Evolutionary conservation across 192 early-diverging fungal species (phyloP).

Genomic region (Cladochytrium replicatum): DNA sequence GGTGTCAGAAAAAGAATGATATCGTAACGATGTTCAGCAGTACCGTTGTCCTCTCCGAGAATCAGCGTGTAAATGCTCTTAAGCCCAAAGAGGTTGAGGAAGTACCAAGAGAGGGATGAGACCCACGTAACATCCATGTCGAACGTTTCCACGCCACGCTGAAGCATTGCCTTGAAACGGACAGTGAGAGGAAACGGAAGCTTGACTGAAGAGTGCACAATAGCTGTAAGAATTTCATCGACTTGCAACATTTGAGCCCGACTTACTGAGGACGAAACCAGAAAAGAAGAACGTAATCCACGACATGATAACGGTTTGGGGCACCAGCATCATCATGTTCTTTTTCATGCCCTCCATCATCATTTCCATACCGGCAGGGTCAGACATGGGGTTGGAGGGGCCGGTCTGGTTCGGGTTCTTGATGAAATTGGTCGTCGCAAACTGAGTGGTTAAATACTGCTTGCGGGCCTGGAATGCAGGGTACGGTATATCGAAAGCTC

Average conservation of each 20-base stretch:
- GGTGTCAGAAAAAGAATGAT: slow-evolving; percentile 4
- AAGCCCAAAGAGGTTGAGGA: slow-evolving; percentile 93
- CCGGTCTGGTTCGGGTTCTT: slow-evolving; percentile 67
- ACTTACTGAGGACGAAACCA: slow-evolving; percentile 86
- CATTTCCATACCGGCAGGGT: slow-evolving; percentile 84
- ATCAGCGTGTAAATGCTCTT: slow-evolving; percentile 84
- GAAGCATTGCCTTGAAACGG: slow-evolving; percentile 96
- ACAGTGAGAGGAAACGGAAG: slow-evolving; percentile 92
- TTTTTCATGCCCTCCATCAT: slow-evolving; percentile 99
- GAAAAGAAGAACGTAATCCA: slow-evolving; percentile 99
- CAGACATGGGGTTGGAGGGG: slow-evolving; percentile 76
- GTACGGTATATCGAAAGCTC: slow-evolving; percentile 57
- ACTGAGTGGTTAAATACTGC: slow-evolving; percentile 60
- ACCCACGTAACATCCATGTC: slow-evolving; percentile 99
- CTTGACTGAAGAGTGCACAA: slow-evolving; percentile 50
- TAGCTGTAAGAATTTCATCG: neutral
- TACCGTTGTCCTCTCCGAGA: slow-evolving; percentile 82
- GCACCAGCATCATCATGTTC: slow-evolving; percentile 94
- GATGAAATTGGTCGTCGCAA: slow-evolving; percentile 71
- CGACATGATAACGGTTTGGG: slow-evolving; percentile 96
- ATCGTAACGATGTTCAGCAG: slow-evolving; percentile 2
- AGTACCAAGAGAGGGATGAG: slow-evolving; percentile 96
- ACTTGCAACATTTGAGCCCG: neutral
- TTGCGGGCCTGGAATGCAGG: slow-evolving; percentile 66
- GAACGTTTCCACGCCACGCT: slow-evolving; percentile 85